These are phyloP conservation scores for Mortierella sp. DNA, from an alignment of 371 early-diverging fungal species.

Conservation along the genomic window DNA sequence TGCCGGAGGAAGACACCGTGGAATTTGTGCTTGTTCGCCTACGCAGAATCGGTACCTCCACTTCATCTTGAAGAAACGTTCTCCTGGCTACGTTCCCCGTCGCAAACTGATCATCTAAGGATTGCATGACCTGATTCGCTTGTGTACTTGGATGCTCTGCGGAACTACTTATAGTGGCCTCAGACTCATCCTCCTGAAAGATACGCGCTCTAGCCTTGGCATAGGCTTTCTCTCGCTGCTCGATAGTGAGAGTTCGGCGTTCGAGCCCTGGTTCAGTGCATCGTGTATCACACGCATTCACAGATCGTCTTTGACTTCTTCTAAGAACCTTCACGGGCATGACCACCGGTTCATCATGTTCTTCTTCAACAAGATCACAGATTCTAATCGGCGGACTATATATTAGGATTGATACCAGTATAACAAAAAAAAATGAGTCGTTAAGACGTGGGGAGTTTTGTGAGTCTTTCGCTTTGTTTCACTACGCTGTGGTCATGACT, in stretches of 20 bases:
- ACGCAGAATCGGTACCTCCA: background rate
- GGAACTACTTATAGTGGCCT: background rate
- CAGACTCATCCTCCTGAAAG: slow-evolving; percentile 57
- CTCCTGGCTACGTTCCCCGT: background rate
- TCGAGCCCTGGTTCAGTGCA: slow-evolving; percentile 28
- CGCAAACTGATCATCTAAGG: background rate
- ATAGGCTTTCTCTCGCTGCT: slow-evolving; percentile 78
- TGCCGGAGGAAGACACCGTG: slow-evolving; percentile 20
- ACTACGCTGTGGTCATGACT: no score
- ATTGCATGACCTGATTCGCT: background rate
- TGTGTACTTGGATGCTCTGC: background rate
- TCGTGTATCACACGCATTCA: slow-evolving; percentile 17
- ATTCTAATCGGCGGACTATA: slow-evolving; percentile 57
- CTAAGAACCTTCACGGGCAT: slow-evolving; percentile 21
- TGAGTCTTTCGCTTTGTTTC: no score
- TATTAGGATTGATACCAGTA: no score
- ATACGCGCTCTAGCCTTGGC: slow-evolving; percentile 81
- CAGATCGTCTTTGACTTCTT: slow-evolving; percentile 13
- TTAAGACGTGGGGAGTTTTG: no score
- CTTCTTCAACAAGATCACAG: slow-evolving; percentile 20
- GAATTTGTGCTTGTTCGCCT: slow-evolving; percentile 22
- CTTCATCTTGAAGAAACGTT: background rate
- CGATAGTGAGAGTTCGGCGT: slow-evolving; percentile 65
- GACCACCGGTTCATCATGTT: slow-evolving; percentile 15
- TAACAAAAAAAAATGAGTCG: no score